Percentiles rank a stretch among this genome's conserved stretches.
Conservation (phyloP, 148 eudicot genomes). For the Heliamphora exappendiculata region DNA sequence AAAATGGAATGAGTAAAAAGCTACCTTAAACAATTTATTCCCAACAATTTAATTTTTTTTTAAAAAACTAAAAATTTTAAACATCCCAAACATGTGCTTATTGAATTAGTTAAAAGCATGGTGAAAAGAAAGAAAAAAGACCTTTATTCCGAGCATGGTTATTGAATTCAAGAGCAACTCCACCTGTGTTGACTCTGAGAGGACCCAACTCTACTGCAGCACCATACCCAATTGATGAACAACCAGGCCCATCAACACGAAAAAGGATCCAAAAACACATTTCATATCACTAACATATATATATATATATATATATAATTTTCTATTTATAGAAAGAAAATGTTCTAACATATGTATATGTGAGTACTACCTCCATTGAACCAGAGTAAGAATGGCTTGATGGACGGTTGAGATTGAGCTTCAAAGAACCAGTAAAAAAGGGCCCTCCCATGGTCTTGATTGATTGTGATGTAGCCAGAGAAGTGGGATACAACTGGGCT, state of each 20-base stretch:
- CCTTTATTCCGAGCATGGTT: slow-evolving; percentile 50
- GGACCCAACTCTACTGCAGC: slow-evolving; percentile 67
- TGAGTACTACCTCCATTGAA: slow-evolving; percentile 82
- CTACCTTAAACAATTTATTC: too few relatives aligned
- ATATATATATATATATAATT: background rate
- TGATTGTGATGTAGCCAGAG: slow-evolving; percentile 59
- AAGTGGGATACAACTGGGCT: slow-evolving; percentile 44
- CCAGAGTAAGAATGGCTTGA: slow-evolving; percentile 60
- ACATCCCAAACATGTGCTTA: too few relatives aligned
- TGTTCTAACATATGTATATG: too few relatives aligned
- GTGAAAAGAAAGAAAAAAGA: slow-evolving; percentile 13
- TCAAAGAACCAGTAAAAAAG: slow-evolving; percentile 70
- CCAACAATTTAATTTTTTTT: too few relatives aligned
- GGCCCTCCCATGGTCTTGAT: slow-evolving; percentile 55
- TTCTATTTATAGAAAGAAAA: too few relatives aligned
- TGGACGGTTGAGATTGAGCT: slow-evolving; percentile 42
- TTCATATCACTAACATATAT: background rate
- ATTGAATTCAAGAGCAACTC: slow-evolving; percentile 46
- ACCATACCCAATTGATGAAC: slow-evolving; percentile 72
- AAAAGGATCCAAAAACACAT: background rate
- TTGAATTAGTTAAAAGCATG: too few relatives aligned
- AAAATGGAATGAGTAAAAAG: too few relatives aligned
- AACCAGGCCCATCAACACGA: slow-evolving; percentile 50
- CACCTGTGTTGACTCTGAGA: slow-evolving; percentile 31
- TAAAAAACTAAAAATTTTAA: too few relatives aligned